A percentile compares a stretch with the other conserved stretches of the same genome.
Evolutionary conservation across 371 early-diverging fungal species (phyloP).

Genomic region (Rhizomucor pusillus): DNA sequence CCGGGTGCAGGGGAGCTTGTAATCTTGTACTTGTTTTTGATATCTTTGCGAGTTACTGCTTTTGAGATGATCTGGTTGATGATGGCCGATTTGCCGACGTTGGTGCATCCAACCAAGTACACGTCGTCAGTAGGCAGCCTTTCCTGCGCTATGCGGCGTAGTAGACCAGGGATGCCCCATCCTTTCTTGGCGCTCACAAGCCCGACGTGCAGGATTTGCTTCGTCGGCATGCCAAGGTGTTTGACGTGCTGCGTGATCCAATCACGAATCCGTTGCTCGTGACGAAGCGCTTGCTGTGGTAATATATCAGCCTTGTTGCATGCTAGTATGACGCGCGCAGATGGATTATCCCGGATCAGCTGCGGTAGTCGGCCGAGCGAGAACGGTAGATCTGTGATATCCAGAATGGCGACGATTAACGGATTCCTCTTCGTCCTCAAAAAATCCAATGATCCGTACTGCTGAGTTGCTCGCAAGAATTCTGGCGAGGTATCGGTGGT

Average conservation of each 20-base stretch:
- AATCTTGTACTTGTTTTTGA: conserved; percentile 38
- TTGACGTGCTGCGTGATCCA: conserved; percentile 54
- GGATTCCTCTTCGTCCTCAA: conserved; percentile 52
- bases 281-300: conserved; percentile 44
- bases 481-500: conserved; percentile 38
- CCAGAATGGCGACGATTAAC: conserved; percentile 58
- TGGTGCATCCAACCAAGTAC: conserved; percentile 69
- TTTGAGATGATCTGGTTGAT: conserved; percentile 58
- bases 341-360: conserved; percentile 36
- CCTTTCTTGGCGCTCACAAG: conserved; percentile 67
- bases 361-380: conserved; percentile 49
- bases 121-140: conserved; percentile 59
- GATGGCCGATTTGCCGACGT: conserved; percentile 73
- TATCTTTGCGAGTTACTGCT: conserved; percentile 15
- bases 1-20: conserved; percentile 66
- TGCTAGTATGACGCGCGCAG: conserved; percentile 56
- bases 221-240: conserved; percentile 32
- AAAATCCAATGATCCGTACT: conserved; percentile 53
- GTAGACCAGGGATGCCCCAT: conserved; percentile 51
- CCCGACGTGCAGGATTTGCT: conserved; percentile 43
- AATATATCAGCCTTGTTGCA: conserved; percentile 70
- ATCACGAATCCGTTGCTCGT: conserved; percentile 52
- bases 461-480: conserved; percentile 50
- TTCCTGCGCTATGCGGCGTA: conserved; percentile 41
- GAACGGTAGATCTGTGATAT: conserved; percentile 64